These are phyloP conservation scores for Citrus maxima DNA, from an alignment of 345 rosid species.

Conservation along the genomic window DNA sequence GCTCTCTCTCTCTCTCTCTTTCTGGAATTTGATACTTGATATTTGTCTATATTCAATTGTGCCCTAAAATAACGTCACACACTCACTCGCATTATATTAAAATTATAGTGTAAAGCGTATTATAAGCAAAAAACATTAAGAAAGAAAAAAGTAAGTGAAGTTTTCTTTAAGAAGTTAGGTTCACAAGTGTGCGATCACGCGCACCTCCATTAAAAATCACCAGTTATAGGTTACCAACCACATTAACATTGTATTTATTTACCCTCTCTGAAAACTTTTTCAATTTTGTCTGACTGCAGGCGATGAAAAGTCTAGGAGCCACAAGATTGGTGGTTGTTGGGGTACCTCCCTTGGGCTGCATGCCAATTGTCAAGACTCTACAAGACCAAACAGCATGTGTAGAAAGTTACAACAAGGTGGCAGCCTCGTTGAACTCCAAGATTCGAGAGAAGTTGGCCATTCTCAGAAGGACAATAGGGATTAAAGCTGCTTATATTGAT, in stretches of 20 bases:
- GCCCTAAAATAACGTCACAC: background rate
- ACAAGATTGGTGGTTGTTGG: slow-evolving; percentile 70
- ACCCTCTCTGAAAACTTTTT: background rate
- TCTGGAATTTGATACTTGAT: background rate
- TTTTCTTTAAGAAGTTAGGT: background rate
- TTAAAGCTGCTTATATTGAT: slow-evolving; percentile 55
- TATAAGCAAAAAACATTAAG: too few species aligned
- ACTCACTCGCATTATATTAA: background rate
- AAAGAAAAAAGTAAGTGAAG: background rate
- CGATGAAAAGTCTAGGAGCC: slow-evolving; percentile 54
- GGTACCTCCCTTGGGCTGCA: slow-evolving; percentile 84
- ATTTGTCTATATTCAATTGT: background rate
- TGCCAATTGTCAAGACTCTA: slow-evolving; percentile 71
- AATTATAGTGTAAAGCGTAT: background rate
- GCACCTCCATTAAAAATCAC: background rate
- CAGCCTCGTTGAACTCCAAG: slow-evolving; percentile 55
- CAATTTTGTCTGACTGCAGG: slow-evolving; percentile 31
- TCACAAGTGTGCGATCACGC: background rate
- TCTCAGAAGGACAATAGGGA: slow-evolving; percentile 28
- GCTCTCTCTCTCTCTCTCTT: background rate
- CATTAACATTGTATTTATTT: background rate
- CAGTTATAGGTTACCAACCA: background rate
- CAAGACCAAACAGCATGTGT: slow-evolving; percentile 43
- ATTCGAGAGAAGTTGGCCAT: slow-evolving; percentile 34
- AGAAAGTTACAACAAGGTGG: slow-evolving; percentile 42